Percentiles rank a stretch among this genome's conserved stretches.
Evolutionary conservation across 108 stramenopile species (phyloP).

Genomic region (Conticribra guillardii): DNA sequence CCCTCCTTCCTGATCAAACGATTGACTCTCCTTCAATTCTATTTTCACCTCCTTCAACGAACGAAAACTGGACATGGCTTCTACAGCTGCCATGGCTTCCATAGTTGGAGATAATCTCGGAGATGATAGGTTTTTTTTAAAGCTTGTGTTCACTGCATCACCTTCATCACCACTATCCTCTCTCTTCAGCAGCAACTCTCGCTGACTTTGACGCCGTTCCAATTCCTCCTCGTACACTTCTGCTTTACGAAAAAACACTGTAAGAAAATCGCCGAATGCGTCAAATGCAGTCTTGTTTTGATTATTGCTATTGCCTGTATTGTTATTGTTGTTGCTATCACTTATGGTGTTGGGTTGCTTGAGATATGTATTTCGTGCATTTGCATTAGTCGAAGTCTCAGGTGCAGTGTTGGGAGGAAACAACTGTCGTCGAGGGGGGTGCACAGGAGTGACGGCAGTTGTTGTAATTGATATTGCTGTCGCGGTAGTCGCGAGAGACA

Average conservation of each 20-base stretch:
- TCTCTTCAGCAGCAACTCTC: slow-evolving; percentile 2
- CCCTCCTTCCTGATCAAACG: slow-evolving; percentile 4
- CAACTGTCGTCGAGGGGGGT: background rate
- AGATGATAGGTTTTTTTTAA: background rate
- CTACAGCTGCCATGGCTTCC: slow-evolving; percentile 40
- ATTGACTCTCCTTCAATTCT: slow-evolving; percentile 15
- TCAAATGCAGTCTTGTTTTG: slow-evolving; percentile 39
- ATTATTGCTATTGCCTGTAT: slow-evolving; percentile 6
- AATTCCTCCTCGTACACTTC: slow-evolving; percentile 45
- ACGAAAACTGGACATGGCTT: slow-evolving; percentile 41
- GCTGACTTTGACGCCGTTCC: slow-evolving; percentile 15
- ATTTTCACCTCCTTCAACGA: slow-evolving; percentile 24
- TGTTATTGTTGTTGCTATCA: background rate
- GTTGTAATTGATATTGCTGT: background rate
- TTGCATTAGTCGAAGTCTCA: background rate
- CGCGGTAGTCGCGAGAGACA: no score
- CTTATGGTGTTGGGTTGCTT: background rate
- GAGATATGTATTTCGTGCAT: background rate
- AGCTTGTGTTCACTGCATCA: background rate
- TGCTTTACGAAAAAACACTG: slow-evolving; percentile 36
- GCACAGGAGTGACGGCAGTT: background rate
- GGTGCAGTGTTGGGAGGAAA: background rate
- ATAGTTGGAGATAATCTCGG: slow-evolving; percentile 24
- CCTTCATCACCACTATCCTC: background rate
- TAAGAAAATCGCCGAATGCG: slow-evolving; percentile 34